Base-by-base conservation (phyloP, 2,329 filamentous ascomycete species). In the Aspergillus pseudoviridinutans region DNA sequence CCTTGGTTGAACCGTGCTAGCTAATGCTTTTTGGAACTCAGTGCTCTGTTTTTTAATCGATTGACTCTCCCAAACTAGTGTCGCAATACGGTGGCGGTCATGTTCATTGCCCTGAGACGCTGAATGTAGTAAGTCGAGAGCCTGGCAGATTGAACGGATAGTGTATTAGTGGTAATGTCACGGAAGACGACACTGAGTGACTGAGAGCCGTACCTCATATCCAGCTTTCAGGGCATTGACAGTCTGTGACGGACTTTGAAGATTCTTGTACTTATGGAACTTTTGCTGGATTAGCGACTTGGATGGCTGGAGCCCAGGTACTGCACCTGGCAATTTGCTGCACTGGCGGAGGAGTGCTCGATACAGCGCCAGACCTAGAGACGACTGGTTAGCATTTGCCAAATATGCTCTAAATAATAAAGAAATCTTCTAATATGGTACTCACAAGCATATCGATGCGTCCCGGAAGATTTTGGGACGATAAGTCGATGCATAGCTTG, bases 401-500 rank as follows among this genome's bases (percentile, higher is more conserved):
- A 7, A 17, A 49, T 12, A 24, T 38, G 28, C 12, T 25, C 20
- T 3, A 22, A 17, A 25, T 41, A 1, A 51, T 20, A 20, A 3
- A 14, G 22, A 27, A 38, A 52, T n/a, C 2, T 41, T 35, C 28
- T 50, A 35, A 25, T 24, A 53, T 12, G 5, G 44, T 49, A 56
- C 74, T 64, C 62, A 78, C 77, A 78, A 60, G 77, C 76, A 71
- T 76, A 71, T n/a, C 76, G 72, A 68, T 79, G 77, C 44, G 70
- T 68, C 46, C 73, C 70, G 55, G 71, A 77, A 7, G 63, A 54
- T 32, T 65, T 70, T 22, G 74, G 72, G 44, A 69, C 61, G 49
- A 76, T 56, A 46, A 67, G 55, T 61, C 64, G 70, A 63, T 72
- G 74, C 76, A 79, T 78, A 47, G 35, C 61, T 60, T 63, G 65